Evolutionary conservation across 768 basidiomycete genomes (phyloP), one percentile per base, ranked within the genome.

Genomic region (Naematelia encephala): DNA sequence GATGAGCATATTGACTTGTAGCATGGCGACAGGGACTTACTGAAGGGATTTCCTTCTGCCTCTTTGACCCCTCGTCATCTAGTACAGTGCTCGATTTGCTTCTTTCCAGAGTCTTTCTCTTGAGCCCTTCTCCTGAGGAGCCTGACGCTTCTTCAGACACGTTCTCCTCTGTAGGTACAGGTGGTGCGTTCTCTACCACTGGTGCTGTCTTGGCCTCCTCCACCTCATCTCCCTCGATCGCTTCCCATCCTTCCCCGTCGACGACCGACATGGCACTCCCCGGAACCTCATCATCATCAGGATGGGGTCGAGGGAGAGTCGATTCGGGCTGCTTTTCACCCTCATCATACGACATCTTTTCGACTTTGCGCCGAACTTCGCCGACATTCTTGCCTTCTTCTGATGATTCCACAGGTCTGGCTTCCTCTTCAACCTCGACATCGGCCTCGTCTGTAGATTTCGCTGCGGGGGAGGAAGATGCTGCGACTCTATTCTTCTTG

Each of bases 291-390:
- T 25, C 23, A 23, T 26, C 52, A 14, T 34, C 39, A 4, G 3
- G 30, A 8, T 21, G 26, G 8, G 21, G 5, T n/a, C n/a, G n/a
- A 39, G 16, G 34, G 8, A 39, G 34, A 8, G 34, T 39, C 34
- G 16, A 16, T 43, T 12, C 19, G 22, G 19, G 10, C 46, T 11
- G 5, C 43, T 46, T 27, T 54, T 57, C 29, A 2, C 51, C 65
- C 45, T 72, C 73, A 22, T 64, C 57, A 22, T 63, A 66, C 5
- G 56, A 61, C 73, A 75, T 69, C 52, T 69, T 55, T 48, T 68
- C 65, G 13, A 75, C 73, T 50, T 73, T 70, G 42, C 64, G 51
- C 39, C 73, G 53, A 13, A 75, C 73, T 53, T 75, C 73, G 11
- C 65, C 65, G 5, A 75, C 68, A 5, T 60, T 70, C 42, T 61